Base-by-base conservation (phyloP, 306 rosid genomes). In the Calophaca sinica region DNA sequence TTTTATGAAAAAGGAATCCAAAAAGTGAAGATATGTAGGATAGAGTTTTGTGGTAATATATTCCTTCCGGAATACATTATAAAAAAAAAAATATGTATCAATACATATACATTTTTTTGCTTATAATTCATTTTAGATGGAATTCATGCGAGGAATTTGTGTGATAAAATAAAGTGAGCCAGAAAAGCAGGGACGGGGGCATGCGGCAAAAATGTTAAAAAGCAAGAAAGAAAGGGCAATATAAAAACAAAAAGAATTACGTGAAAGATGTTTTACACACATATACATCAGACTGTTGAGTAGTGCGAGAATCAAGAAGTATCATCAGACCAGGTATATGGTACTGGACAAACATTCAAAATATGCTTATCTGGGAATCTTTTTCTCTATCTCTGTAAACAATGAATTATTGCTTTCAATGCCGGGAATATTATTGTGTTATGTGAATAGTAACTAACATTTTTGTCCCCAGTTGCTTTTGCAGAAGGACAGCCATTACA, bases 301-400 rank as follows among this genome's bases (percentile, higher is more conserved):
- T 32, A 62, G 81, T 81, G 79, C 76, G 72, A 81, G 81, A 57
- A 64, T 80, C 80, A 80, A 72, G 80, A 76, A 84, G 77, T 74
- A 80, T 69, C 68, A 76, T 62, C 78, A 80, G 87, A 77, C 76
- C 79, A 72, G 78, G 82, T 67, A 67, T 45, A 70, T 65, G 54
- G 82, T 74, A 62, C 74, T 73, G 82, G 83, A 68, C 78, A 66
- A 64, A 63, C 72, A 76, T 82, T 84, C 88, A 86, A 84, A 84
- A 80, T 82, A 86, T 86, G 96, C 93, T 85, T 78, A 55, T 63
- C 77, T 80, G 81, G 89, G 96, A 90, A 90, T 90, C 91, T 88
- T 79, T 84, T 62, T 72, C 76, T 81, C 82, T 85, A 69, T 75
- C 68, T 54, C 5, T 28, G 75, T 78, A 73, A 73, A 72, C 68